Evolutionary conservation across 371 early-diverging fungal genomes (phyloP), one percentile per base, ranked within the genome.

Genomic region (Mortierella sp.): DNA sequence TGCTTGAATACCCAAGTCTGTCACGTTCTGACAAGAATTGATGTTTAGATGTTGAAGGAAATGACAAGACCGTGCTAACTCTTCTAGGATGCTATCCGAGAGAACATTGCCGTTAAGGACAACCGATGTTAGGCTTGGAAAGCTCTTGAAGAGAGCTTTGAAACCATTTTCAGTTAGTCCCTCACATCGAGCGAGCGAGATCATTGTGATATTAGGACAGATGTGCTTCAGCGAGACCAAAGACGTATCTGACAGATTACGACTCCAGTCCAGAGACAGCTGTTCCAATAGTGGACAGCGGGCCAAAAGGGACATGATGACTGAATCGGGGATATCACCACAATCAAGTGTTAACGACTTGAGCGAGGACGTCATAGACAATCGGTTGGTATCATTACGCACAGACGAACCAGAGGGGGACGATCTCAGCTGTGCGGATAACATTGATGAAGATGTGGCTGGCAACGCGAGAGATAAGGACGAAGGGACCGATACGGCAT

Each of bases 241-340:
- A 0, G 73, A 60, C 8, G 56, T 17, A 40, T 78, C 79, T 1
- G 69, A 53, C 1, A 78, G 64, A 47, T 68, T 69, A n/a, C 73
- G 73, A 40, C 79, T 78, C 66, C 67, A 66, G 49, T 70, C 60
- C 19, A 78, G 23, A 28, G 70, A 56, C 19, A 78, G 64, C 2
- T 59, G 61, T 31, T 73, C 72, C 43, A 78, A 65, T 12, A 45
- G 40, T 8, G 79, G 73, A 31, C 70, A 73, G 22, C 66, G 69
- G 2, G 56, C 42, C 64, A 78, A 62, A 10, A 78, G 64, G 10
- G 69, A 57, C 56, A 61, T 45, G 61, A 78, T 78, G 7, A 78
- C 79, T 1, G 79, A 62, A 5, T 72, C 79, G 3, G 79, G 73
- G 51, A 78, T 78, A 26, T 78, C 79, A 17, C 79, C 73, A 42